Percentiles rank a stretch among this genome's conserved stretches.
Conservation (phyloP, 257 asterid species). For the Eucommia ulmoides region DNA sequence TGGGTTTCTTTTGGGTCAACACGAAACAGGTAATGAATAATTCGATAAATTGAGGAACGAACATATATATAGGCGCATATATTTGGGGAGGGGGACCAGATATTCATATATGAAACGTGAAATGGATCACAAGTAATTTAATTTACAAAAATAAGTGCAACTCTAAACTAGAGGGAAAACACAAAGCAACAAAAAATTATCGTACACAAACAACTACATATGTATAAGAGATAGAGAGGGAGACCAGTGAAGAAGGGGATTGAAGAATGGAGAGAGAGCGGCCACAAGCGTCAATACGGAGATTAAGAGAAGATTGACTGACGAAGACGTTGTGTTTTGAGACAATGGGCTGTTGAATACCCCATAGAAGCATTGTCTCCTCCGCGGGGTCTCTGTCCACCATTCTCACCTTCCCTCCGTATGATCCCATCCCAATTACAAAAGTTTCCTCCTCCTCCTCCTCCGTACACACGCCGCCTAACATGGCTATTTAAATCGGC, state of each 20-base stretch:
- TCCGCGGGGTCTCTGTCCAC: slow-evolving; percentile 33
- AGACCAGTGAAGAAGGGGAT: slow-evolving; percentile 81
- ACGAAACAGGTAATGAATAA: too few relatives aligned
- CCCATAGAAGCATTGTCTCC: slow-evolving; percentile 85
- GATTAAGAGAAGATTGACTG: slow-evolving; percentile 57
- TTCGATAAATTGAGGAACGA: too few relatives aligned
- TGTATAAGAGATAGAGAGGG: not conserved
- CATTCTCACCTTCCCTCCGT: slow-evolving; percentile 42
- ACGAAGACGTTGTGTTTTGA: slow-evolving; percentile 70
- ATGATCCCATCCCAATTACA: slow-evolving; percentile 39
- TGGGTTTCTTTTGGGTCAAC: too few relatives aligned
- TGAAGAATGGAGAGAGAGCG: slow-evolving; percentile 66
- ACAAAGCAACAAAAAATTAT: too few relatives aligned
- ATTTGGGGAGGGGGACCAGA: too few relatives aligned
- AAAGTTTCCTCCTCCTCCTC: slow-evolving; percentile 16
- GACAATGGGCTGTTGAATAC: slow-evolving; percentile 71
- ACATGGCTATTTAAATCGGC: too few relatives aligned
- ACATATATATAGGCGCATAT: too few relatives aligned
- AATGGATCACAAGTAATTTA: too few relatives aligned
- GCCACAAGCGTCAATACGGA: slow-evolving; percentile 73
- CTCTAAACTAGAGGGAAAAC: too few relatives aligned
- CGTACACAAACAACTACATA: not conserved
- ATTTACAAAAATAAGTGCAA: too few relatives aligned
- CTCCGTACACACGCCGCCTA: not conserved
- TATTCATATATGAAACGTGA: too few relatives aligned